Evolutionary conservation across 192 early-diverging fungal species (phyloP).

Genomic region (Entomortierella chlamydospora): DNA sequence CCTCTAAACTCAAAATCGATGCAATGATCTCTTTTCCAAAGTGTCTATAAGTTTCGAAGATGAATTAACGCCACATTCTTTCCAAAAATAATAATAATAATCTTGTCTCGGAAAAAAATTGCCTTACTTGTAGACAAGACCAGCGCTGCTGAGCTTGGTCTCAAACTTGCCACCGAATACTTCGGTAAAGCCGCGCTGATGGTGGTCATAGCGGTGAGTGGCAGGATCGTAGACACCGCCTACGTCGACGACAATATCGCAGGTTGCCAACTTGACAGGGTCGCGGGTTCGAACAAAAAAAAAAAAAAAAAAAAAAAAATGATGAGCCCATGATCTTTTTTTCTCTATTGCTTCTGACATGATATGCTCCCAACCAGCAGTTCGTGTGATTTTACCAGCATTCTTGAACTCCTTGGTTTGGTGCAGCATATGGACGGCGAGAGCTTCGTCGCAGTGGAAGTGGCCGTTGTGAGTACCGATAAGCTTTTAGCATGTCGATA

Average conservation of each 20-base stretch:
- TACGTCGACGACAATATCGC: conserved; percentile 94
- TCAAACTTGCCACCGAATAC: conserved; percentile 81
- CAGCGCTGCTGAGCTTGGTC: conserved; percentile 95
- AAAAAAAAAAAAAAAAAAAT: neutral
- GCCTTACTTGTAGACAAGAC: conserved; percentile 89
- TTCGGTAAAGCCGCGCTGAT: conserved; percentile 93
- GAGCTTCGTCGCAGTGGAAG: conserved; percentile 91
- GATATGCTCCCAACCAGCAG: neutral
- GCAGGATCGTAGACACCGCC: conserved; percentile 91
- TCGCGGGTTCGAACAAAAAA: conserved; percentile 87
- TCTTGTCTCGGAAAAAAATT: neutral
- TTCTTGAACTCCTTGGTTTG: conserved; percentile 70
- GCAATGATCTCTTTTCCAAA: conserved; percentile 89
- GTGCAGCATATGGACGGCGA: conserved; percentile 90
- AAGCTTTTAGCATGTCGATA: conserved; percentile 38
- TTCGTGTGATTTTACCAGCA: conserved; percentile 42
- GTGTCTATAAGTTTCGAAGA: conserved; percentile 75
- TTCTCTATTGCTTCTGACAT: neutral
- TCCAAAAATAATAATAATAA: conserved; percentile 10
- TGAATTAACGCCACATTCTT: no score
- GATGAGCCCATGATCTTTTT: neutral
- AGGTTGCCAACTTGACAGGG: conserved; percentile 75
- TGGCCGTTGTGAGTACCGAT: conserved; percentile 91
- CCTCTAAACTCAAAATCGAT: conserved; percentile 60
- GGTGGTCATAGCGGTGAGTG: conserved; percentile 86